phyloP scores from a whole-genome alignment of 306 rosid genomes.

The Purshia tridentata region DNA sequence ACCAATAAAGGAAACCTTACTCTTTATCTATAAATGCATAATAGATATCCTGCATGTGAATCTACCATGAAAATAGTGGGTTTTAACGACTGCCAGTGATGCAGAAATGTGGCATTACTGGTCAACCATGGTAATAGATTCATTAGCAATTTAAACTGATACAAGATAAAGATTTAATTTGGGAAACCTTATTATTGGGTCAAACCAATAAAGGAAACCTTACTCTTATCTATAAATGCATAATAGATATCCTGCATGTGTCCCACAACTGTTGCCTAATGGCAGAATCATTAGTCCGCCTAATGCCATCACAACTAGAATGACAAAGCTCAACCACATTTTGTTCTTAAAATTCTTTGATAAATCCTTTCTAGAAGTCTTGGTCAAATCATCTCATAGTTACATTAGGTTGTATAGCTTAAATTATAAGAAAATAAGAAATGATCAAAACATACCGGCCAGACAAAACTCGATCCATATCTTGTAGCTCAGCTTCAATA shows the following conservation, averaged over 20 bases:
- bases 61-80: neutral
- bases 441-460: slow-evolving; percentile 66
- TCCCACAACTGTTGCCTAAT: slow-evolving; percentile 43
- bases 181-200: slow-evolving; percentile 1
- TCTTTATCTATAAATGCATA: slow-evolving; percentile 17
- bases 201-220: slow-evolving; percentile 15
- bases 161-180: neutral
- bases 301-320: slow-evolving; percentile 18
- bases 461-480: slow-evolving; percentile 78
- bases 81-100: neutral
- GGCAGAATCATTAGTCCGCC: slow-evolving; percentile 28
- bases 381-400: neutral
- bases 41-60: slow-evolving; percentile 34
- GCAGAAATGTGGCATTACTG: neutral
- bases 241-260: slow-evolving; percentile 33
- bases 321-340: slow-evolving; percentile 9
- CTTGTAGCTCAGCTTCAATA: slow-evolving; percentile 93
- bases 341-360: neutral
- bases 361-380: neutral
- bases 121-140: neutral
- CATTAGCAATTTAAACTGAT: slow-evolving; percentile 6
- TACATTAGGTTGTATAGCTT: too few relatives aligned
- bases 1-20: neutral
- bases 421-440: neutral
- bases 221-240: slow-evolving; percentile 14